phyloP scores from a whole-genome alignment of 805 yeast genomes.

The Candida yuanshanica region DNA sequence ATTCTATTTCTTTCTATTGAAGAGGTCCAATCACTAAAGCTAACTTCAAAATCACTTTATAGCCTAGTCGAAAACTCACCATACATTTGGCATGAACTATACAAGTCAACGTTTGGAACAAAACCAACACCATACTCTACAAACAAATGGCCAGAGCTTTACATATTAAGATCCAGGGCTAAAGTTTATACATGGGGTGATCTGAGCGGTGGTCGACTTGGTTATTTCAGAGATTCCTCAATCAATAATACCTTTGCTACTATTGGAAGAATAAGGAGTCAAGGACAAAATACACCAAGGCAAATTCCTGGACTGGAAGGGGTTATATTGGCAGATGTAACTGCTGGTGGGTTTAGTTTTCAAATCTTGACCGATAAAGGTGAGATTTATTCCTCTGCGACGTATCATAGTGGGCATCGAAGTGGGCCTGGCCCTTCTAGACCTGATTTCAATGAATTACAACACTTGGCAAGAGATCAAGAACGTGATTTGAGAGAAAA shows the following conservation, averaged over 20 bases:
- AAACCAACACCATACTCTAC: constrained; percentile 36
- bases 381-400: constrained; percentile 42
- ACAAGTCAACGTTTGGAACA: constrained; percentile 38
- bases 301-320: constrained; percentile 30
- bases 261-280: too few relatives aligned
- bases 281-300: constrained; percentile 34
- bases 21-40: constrained; percentile 37
- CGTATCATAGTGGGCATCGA: constrained; percentile 34
- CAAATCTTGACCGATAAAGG: constrained; percentile 54
- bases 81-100: constrained; percentile 40
- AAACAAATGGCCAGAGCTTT: constrained; percentile 47
- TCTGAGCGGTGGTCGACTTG: constrained; percentile 39
- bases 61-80: constrained; percentile 31
- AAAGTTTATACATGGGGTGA: constrained; percentile 49
- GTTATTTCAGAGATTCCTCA: constrained; percentile 33
- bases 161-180: constrained; percentile 33
- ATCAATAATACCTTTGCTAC: too few relatives aligned
- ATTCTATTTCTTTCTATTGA: constrained; percentile 19
- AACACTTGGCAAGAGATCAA: constrained; percentile 8
- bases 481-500: constrained; percentile 2
- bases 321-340: constrained; percentile 38
- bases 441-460: constrained; percentile 27
- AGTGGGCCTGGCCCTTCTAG: constrained; percentile 36
- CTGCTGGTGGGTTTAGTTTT: constrained; percentile 63
- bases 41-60: constrained; percentile 34